Percentiles rank a stretch among this genome's conserved stretches.
phyloP scores from a whole-genome alignment of 225 moss, liverwort and hornwort species.

The Physcomitrellopsis africana region DNA sequence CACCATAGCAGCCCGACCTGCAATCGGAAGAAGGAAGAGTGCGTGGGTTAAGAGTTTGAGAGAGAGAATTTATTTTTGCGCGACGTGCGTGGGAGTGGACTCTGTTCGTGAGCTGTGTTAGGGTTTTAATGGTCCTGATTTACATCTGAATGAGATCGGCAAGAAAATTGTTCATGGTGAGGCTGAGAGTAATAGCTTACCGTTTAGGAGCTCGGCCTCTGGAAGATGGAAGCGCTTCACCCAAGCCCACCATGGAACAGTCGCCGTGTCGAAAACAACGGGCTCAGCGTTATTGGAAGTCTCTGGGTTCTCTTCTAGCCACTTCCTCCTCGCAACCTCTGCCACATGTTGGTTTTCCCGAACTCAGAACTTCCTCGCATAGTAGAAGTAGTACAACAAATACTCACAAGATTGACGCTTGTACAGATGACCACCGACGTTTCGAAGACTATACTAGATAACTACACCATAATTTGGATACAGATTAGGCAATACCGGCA shows the following conservation, averaged over 20 bases:
- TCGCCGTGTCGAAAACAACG: slow-evolving; percentile 82
- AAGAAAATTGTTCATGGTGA: not conserved
- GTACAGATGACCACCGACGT: not conserved
- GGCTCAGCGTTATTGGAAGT: slow-evolving; percentile 77
- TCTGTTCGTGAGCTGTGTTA: too few relatives aligned
- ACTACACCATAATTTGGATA: not conserved
- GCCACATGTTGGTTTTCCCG: not conserved
- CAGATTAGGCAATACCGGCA: slow-evolving; percentile 55
- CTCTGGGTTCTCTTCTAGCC: slow-evolving; percentile 88
- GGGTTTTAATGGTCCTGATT: too few relatives aligned
- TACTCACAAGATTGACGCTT: not conserved
- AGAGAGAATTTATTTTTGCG: too few relatives aligned
- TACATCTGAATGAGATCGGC: too few relatives aligned
- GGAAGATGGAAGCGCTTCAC: slow-evolving; percentile 96
- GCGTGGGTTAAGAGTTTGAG: not conserved
- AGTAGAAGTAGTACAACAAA: not conserved
- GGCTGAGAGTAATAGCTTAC: slow-evolving; percentile 29
- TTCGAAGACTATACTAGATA: not conserved
- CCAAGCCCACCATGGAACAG: slow-evolving; percentile 99
- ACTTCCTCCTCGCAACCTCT: slow-evolving; percentile 91
- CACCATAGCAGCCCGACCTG: slow-evolving; percentile 96
- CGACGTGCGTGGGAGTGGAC: too few relatives aligned
- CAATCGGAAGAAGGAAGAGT: not conserved
- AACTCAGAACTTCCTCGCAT: not conserved
- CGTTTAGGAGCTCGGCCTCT: slow-evolving; percentile 93